phyloP scores from a whole-genome alignment of 179 eudicot species.

The Drosera spatulata region DNA sequence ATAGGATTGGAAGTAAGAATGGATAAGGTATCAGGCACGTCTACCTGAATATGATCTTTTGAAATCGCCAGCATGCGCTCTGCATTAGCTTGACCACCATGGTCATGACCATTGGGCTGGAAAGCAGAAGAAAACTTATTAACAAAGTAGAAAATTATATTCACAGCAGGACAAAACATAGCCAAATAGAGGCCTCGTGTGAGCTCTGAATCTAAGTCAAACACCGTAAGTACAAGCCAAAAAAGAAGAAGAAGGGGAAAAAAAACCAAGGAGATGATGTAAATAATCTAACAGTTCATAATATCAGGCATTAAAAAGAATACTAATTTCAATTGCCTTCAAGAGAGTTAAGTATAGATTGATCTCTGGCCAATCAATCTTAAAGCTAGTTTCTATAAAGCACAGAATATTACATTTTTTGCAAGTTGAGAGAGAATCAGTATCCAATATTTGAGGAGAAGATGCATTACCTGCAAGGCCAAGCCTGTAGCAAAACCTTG shows the following conservation, averaged over 20 bases:
- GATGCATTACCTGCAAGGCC: conserved; percentile 57
- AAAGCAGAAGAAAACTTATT: conserved; percentile 1
- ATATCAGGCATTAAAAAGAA: no score
- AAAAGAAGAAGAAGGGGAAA: no score
- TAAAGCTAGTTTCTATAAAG: background rate
- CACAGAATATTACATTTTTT: background rate
- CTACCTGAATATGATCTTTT: conserved; percentile 91
- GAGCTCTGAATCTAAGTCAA: no score
- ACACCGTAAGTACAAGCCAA: no score
- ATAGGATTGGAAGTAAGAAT: no score
- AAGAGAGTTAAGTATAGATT: no score
- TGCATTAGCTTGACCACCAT: conserved; percentile 21
- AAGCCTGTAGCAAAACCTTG: conserved; percentile 17
- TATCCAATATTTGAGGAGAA: background rate
- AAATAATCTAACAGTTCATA: no score
- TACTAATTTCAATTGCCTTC: no score
- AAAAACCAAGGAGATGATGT: no score
- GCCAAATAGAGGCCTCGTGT: no score
- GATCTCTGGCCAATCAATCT: no score
- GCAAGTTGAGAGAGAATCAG: background rate
- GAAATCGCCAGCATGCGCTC: conserved; percentile 57
- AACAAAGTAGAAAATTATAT: background rate
- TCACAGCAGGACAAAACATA: no score
- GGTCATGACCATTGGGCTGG: conserved; percentile 91
- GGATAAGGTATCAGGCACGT: background rate